A percentile compares a stretch with the other conserved stretches of the same genome.
Evolutionary conservation across 768 basidiomycete genomes (phyloP).

Genomic region (Tremella mesenterica): DNA sequence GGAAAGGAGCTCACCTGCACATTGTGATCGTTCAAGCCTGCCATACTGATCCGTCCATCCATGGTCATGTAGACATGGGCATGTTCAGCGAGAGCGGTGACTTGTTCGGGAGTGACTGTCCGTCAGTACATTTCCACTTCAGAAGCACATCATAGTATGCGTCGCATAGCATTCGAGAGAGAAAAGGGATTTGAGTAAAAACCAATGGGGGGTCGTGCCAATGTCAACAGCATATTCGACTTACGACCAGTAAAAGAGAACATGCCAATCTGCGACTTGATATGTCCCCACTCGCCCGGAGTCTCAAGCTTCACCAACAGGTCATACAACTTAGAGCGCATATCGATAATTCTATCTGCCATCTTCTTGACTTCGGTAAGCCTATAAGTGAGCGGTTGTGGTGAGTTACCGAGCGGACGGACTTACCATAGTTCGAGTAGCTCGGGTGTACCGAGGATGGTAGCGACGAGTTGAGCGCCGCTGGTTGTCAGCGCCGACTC

Average conservation of each 20-base stretch:
- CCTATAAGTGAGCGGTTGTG: conserved; percentile 13
- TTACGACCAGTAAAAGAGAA: conserved; percentile 33
- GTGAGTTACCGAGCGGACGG: background rate
- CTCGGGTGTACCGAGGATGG: conserved; percentile 39
- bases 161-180: background rate
- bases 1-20: conserved; percentile 46
- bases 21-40: conserved; percentile 75
- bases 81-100: conserved; percentile 37
- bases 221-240: background rate
- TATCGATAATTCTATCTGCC: conserved; percentile 83
- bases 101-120: conserved; percentile 33
- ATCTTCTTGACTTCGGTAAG: conserved; percentile 71
- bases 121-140: no score
- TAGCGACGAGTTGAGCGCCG: conserved; percentile 43
- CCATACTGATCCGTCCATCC: conserved; percentile 79
- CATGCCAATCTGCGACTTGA: conserved; percentile 73
- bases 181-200: no score
- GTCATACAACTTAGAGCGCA: conserved; percentile 68
- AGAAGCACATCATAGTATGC: background rate
- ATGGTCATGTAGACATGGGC: conserved; percentile 43
- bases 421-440: conserved; percentile 41
- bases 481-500: conserved; percentile 11
- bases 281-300: conserved; percentile 90
- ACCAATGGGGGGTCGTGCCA: background rate
- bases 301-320: conserved; percentile 59